Evolutionary conservation across 164 flowering plant genomes (phyloP).

Genomic region (Berberis vulgaris): DNA sequence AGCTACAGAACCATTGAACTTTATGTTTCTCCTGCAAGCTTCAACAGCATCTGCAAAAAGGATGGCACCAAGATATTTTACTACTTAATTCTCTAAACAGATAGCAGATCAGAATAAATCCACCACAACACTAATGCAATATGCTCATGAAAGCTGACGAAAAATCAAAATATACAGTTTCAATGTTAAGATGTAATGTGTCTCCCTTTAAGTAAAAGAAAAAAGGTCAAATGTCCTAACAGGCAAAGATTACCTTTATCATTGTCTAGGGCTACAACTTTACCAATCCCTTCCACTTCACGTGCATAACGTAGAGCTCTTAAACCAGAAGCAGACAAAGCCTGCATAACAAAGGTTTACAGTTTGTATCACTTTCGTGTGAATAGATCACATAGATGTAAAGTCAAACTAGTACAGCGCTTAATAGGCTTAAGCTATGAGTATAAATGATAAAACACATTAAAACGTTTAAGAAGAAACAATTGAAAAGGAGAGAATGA

Average conservation of each 20-base stretch:
- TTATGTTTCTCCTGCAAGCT: conserved; percentile 88
- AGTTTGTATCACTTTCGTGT: neutral
- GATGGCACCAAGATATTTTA: neutral
- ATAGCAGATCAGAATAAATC: neutral
- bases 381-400: no score
- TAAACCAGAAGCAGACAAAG: conserved; percentile 94
- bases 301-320: conserved; percentile 94
- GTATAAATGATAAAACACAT: neutral
- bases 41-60: conserved; percentile 68
- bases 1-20: conserved; percentile 89
- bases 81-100: neutral
- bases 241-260: conserved; percentile 52
- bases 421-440: neutral
- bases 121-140: neutral
- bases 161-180: no score
- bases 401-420: neutral
- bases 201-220: neutral
- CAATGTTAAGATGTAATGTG: no score
- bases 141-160: neutral
- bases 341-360: conserved; percentile 30
- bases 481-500: neutral
- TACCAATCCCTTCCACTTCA: conserved; percentile 86
- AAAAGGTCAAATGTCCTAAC: neutral
- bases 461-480: neutral
- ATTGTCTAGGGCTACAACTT: conserved; percentile 92